Percentiles rank a stretch among this genome's conserved stretches.
Conservation (phyloP, 2,329 filamentous ascomycete genomes). For the Didymosphaeria variabile region DNA sequence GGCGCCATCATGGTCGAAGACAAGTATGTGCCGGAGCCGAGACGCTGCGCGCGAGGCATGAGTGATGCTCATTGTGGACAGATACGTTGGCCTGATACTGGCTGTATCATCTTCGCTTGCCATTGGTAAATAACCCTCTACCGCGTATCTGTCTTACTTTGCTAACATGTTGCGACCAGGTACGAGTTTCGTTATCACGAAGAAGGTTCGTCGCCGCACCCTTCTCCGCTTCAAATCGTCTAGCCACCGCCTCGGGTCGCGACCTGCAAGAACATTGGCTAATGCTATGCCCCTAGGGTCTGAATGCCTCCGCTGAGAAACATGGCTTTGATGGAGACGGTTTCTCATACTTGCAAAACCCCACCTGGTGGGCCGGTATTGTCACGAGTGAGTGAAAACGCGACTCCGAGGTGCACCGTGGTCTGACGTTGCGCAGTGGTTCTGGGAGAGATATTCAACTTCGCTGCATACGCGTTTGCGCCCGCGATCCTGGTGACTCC, state of each 20-base stretch:
- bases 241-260: conserved; percentile 9
- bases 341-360: conserved; percentile 90
- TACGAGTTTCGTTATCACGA: conserved; percentile 98
- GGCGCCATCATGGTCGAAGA: conserved; percentile 49
- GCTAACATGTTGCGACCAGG: conserved; percentile 60
- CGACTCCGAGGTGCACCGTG: neutral
- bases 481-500: conserved; percentile 98
- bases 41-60: neutral
- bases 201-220: conserved; percentile 72
- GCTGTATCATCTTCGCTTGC: conserved; percentile 52
- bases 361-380: conserved; percentile 98
- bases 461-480: conserved; percentile 97
- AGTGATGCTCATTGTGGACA: conserved; percentile 39
- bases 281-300: conserved; percentile 65
- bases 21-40: conserved; percentile 45
- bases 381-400: conserved; percentile 73
- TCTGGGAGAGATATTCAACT: conserved; percentile 93
- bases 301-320: conserved; percentile 87
- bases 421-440: conserved; percentile 69
- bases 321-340: conserved; percentile 98
- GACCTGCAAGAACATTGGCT: conserved; percentile 19
- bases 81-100: conserved; percentile 53
- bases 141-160: neutral
- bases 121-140: conserved; percentile 40
- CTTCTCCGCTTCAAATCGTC: conserved; percentile 8